Percentiles rank a stretch among this genome's conserved stretches.
Conservation (phyloP, 495 filamentous ascomycete genomes). For the Rhypophila decipiens region DNA sequence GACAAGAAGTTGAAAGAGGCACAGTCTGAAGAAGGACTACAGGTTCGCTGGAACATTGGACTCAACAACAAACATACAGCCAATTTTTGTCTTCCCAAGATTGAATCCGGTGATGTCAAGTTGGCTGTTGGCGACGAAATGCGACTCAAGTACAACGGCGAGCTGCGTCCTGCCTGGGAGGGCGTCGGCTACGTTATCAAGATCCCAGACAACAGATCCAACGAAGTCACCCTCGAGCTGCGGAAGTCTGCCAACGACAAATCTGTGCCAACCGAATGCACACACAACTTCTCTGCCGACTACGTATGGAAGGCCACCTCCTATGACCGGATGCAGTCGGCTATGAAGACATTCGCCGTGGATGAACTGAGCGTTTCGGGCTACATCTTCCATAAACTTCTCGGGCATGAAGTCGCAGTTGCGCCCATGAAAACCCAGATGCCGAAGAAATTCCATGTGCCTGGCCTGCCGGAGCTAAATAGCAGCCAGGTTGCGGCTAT, state of each 20-base stretch:
- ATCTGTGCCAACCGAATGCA: slow-evolving; percentile 93
- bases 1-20: slow-evolving; percentile 98
- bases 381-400: slow-evolving; percentile 96
- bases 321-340: slow-evolving; percentile 97
- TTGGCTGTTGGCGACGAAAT: slow-evolving; percentile 98
- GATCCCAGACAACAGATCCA: slow-evolving; percentile 98
- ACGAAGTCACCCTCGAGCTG: slow-evolving; percentile 94
- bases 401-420: slow-evolving; percentile 92
- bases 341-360: slow-evolving; percentile 98
- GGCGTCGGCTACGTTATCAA: slow-evolving; percentile 99
- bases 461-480: slow-evolving; percentile 92
- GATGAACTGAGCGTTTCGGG: slow-evolving; percentile 98
- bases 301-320: slow-evolving; percentile 99
- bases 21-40: slow-evolving; percentile 88
- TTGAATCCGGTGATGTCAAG: slow-evolving; percentile 97
- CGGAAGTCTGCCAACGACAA: slow-evolving; percentile 72
- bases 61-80: slow-evolving; percentile 97
- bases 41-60: slow-evolving; percentile 93
- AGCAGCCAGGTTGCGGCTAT: slow-evolving; percentile 94
- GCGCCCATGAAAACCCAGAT: slow-evolving; percentile 95
- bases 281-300: slow-evolving; percentile 95
- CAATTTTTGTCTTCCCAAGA: slow-evolving; percentile 92
- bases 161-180: slow-evolving; percentile 91
- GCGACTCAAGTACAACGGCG: slow-evolving; percentile 92
- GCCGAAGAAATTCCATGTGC: slow-evolving; percentile 94